Base-by-base conservation (phyloP, 2,329 filamentous ascomycete species). In the Neopestalotiopsis sp. region DNA sequence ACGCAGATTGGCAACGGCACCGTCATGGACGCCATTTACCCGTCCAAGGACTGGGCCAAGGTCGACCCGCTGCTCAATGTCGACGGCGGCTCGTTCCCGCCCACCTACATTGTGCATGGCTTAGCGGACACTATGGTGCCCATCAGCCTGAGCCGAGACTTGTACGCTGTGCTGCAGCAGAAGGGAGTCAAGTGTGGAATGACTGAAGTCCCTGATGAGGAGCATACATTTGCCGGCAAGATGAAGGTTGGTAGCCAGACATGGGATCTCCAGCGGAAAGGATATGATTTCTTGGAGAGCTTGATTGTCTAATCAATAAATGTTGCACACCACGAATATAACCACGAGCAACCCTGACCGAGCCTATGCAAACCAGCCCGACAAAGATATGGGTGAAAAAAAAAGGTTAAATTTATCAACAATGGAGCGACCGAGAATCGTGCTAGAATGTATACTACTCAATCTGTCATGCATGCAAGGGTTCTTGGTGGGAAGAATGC, bases 41-140 rank as follows among this genome's bases (percentile, higher is more conserved):
- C 71, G 69, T 12, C 71, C 0, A 65, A 56, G 38, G 72, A 78
- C 1, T 78, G 74, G 74, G 68, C 73, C 24, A 67, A 73, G 40
- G 75, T 80, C 2, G 81, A 83, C 64, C 80, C 82, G 1, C 67
- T 78, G 5, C 62, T 69, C 12, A 81, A 81, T 63, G 67, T 84
- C 6, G 67, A 38, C 4, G 68, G 42, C 6, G 4, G 64, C 0
- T 20, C 40, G 1, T 81, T 81, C 68, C 78, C 80, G 32, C 80
- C 82, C 5, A 83, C 81, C 0, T 83, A 78, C 72, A 81, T 84
- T 59, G 80, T 82, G 17, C 82, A 84, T 69, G 82, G 82, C 0
- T 64, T 71, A 3, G 74, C 74, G 28, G 82, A 84, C 70, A 74
- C 69, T 4, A 81, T 82, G 80, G 82, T 84, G 4, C 77, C 80